Percentiles rank a stretch among this genome's conserved stretches.
Conservation (phyloP, 306 rosid genomes). For the Dalbergia cochinchinensis region DNA sequence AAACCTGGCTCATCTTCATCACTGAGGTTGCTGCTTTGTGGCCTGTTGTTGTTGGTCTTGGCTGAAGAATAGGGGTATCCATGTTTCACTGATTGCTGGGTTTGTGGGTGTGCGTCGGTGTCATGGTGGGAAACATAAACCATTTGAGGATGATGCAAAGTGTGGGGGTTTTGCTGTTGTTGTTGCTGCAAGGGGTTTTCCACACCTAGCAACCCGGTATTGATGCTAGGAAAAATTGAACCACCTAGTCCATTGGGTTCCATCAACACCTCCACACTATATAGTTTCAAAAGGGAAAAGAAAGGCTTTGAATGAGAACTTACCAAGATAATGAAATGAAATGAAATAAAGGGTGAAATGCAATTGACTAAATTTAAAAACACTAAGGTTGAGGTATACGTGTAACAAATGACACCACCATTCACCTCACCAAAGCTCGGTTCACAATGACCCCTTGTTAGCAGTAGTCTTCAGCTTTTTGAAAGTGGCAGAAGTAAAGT, state of each 20-base stretch:
- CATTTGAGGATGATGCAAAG: constrained; percentile 60
- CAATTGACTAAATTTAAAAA: constrained; percentile 3
- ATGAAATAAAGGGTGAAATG: constrained; percentile 1
- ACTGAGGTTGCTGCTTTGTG: constrained; percentile 51
- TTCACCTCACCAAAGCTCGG: not conserved
- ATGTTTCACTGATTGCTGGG: constrained; percentile 61
- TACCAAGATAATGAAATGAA: constrained; percentile 32
- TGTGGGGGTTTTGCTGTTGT: constrained; percentile 62
- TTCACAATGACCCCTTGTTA: not conserved
- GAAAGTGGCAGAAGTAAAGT: constrained; percentile 27
- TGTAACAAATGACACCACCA: constrained; percentile 24
- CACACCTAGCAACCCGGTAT: constrained; percentile 65
- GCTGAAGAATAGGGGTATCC: constrained; percentile 55
- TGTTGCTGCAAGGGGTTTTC: constrained; percentile 67
- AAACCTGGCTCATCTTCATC: constrained; percentile 81
- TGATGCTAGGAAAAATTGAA: constrained; percentile 67
- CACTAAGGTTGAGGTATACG: constrained; percentile 27
- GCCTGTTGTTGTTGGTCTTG: constrained; percentile 50
- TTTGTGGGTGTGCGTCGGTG: constrained; percentile 58
- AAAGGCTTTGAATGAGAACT: not conserved
- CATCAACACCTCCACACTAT: constrained; percentile 53
- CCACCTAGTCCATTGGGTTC: constrained; percentile 73
- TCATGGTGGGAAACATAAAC: constrained; percentile 58
- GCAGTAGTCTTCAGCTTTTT: constrained; percentile 7
- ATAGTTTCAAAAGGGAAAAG: not conserved